Base-by-base conservation (phyloP, 345 rosid genomes). In the Linum trigynum region DNA sequence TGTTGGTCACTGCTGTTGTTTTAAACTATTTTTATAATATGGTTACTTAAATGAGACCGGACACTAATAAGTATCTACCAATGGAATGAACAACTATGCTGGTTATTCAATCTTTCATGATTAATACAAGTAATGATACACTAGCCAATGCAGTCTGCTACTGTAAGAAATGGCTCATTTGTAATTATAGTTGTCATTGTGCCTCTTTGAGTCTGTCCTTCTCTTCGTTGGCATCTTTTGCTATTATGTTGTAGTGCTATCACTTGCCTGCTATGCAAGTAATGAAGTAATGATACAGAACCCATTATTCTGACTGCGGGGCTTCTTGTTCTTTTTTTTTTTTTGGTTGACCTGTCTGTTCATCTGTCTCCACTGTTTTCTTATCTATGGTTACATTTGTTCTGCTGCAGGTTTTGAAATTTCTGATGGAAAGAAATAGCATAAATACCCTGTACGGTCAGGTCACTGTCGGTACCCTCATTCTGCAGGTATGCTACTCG, bases 401-500 rank as follows among this genome's bases (percentile, higher is more conserved):
- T 39, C 39, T 41, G 65, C 75, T 45, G 60, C 78, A 90, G 97
- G 97, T 90, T 45, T 75, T 90, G 75, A 90, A 90, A 66, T 90
- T 87, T 81, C 76, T 90, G 65, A 90, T 87, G 95, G 97, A 90
- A 77, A 86, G 75, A 75, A 90, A 88, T 81, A 82, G 87, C 70
- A 80, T 78, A 68, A 86, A 72, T 82, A 80, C 92, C 15, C 84
- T 90, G 57, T 92, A 90, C 67, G 92, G 95, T 71, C 97, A 90
- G 79, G 90, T 90, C 65, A 90, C 95, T 32, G 75, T 90, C 76
- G 97, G 97, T 61, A 90, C 85, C 66, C 95, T 90, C 69, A 90
- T 90, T 67, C 79, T 90, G 77, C 97, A 90, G 97, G 95, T 84
- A 80, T 64, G 32, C 64, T 3, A 59, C 57, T 37, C 11, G 4